A percentile compares a stretch with the other conserved stretches of the same genome.
Evolutionary conservation across 768 basidiomycete genomes (phyloP).

Genomic region (Gloeopeniophorella convolvens): DNA sequence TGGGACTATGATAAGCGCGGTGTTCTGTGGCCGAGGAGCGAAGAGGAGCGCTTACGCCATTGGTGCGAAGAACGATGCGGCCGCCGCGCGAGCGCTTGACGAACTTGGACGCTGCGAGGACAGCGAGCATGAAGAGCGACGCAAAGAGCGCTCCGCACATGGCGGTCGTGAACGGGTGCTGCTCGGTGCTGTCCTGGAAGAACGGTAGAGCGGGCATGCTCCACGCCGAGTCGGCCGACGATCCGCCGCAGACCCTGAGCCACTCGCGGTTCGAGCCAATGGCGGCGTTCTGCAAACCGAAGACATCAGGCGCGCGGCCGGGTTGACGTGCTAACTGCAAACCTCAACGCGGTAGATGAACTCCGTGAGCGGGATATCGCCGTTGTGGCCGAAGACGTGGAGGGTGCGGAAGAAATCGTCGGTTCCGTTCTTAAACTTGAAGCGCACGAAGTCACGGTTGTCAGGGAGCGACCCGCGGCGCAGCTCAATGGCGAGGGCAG

Average conservation of each 20-base stretch:
- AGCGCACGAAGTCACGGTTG: constrained; percentile 72
- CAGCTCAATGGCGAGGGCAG: constrained; percentile 73
- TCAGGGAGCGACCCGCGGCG: constrained; percentile 70
- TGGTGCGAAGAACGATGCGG: constrained; percentile 9
- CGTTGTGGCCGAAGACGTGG: constrained; percentile 67
- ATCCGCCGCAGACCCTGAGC: constrained; percentile 34
- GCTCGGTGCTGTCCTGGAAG: neutral
- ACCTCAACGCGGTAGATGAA: constrained; percentile 83
- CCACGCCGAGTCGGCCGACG: neutral
- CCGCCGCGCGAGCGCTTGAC: constrained; percentile 15
- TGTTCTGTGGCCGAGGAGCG: neutral
- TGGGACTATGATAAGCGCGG: neutral
- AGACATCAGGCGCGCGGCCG: neutral
- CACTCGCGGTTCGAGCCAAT: constrained; percentile 40
- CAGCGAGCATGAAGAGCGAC: constrained; percentile 16
- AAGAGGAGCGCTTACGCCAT: constrained; percentile 9
- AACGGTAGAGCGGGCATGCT: constrained; percentile 12
- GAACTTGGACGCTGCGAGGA: constrained; percentile 10
- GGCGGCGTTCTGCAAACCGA: constrained; percentile 34
- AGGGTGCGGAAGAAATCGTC: constrained; percentile 52
- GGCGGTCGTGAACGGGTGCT: constrained; percentile 11
- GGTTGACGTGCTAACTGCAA: constrained; percentile 10
- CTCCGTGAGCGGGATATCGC: constrained; percentile 76
- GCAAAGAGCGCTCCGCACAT: constrained; percentile 19
- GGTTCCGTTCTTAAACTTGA: constrained; percentile 85